Evolutionary conservation across 1,284 basidiomycete genomes (phyloP).

Genomic region (Sanghuangporus weigelae): DNA sequence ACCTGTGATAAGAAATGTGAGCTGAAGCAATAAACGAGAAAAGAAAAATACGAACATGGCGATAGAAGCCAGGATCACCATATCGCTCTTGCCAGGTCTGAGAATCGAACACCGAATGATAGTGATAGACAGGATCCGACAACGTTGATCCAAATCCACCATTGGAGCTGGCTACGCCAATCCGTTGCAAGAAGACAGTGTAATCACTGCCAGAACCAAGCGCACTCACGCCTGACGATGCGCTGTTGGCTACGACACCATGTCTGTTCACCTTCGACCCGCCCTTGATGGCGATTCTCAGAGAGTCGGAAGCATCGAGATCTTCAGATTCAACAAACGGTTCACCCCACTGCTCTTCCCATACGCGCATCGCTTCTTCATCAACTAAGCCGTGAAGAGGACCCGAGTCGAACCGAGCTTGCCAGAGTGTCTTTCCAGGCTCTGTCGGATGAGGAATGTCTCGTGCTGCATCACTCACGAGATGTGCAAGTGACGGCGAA

Average conservation of each 20-base stretch:
- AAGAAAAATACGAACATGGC: constrained; percentile 42
- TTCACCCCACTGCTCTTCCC: constrained; percentile 9
- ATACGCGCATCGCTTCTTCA: constrained; percentile 11
- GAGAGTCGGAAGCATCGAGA: constrained; percentile 27
- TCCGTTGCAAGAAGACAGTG: constrained; percentile 42
- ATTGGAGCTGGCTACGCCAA: constrained; percentile 51
- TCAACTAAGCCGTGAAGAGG: constrained; percentile 33
- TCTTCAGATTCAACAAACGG: constrained; percentile 13
- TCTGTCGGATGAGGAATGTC: constrained; percentile 59
- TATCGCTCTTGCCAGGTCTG: constrained; percentile 68
- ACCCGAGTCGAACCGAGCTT: constrained; percentile 53
- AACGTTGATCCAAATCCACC: constrained; percentile 43
- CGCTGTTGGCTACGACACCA: constrained; percentile 3
- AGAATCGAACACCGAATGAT: constrained; percentile 74
- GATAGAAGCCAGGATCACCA: constrained; percentile 67
- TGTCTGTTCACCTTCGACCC: constrained; percentile 24
- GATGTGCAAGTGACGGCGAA: constrained; percentile 78
- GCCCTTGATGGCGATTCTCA: constrained; percentile 23
- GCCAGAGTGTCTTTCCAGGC: constrained; percentile 54
- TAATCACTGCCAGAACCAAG: constrained; percentile 60
- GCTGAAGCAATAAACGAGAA: background rate
- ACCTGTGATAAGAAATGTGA: constrained; percentile 32
- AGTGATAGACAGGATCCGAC: constrained; percentile 67
- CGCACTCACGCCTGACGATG: constrained; percentile 29
- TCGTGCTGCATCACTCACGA: constrained; percentile 63